phyloP scores from a whole-genome alignment of 2,329 filamentous ascomycete genomes.

The Trichoderma sp. region DNA sequence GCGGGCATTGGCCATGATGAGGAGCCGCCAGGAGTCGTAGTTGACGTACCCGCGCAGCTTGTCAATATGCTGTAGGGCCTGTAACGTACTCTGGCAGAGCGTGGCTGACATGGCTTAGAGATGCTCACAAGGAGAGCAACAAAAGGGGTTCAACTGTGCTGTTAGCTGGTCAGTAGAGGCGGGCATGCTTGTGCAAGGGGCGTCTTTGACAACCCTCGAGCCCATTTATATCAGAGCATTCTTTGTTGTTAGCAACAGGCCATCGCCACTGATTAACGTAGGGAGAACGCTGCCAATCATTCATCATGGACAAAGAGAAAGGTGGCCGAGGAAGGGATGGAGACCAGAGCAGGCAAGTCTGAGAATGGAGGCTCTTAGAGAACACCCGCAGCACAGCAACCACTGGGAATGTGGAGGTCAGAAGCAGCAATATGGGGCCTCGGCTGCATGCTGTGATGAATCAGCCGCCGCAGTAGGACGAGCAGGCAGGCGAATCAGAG shows the following conservation, averaged over 20 bases:
- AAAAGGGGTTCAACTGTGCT: not conserved
- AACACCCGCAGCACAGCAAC: not conserved
- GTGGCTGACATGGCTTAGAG: not conserved
- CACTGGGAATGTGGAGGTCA: not conserved
- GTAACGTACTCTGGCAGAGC: not conserved
- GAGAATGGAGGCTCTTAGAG: not conserved
- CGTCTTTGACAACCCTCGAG: not conserved
- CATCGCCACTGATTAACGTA: not conserved
- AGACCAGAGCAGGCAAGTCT: not conserved
- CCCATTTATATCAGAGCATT: not conserved
- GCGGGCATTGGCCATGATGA: not conserved
- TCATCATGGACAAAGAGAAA: no score
- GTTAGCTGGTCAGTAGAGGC: not conserved
- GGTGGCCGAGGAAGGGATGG: not conserved
- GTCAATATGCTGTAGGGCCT: constrained; percentile 1
- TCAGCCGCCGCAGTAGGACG: constrained; percentile 12
- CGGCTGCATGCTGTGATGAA: not conserved
- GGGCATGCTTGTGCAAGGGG: not conserved
- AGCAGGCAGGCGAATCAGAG: constrained; percentile 1
- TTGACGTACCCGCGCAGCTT: not conserved
- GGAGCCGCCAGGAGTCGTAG: not conserved
- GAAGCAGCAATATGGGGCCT: not conserved
- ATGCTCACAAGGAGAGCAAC: not conserved
- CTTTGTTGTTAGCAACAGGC: not conserved
- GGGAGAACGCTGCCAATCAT: not conserved